These are phyloP conservation scores for Blastosporella zonata DNA, from an alignment of 1,284 basidiomycete species.

Conservation along the genomic window DNA sequence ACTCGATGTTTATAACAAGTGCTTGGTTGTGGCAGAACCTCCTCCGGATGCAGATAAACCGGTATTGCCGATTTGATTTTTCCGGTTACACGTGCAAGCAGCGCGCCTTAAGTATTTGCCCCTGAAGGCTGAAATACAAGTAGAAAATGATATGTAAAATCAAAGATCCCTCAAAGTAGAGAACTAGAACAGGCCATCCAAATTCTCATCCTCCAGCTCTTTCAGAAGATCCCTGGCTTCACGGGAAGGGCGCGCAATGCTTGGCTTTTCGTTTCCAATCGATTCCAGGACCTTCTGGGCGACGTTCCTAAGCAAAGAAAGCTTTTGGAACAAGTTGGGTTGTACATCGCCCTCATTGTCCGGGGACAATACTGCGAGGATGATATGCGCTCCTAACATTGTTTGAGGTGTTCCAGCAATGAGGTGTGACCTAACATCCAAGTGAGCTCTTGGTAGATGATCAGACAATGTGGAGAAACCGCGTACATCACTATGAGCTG, in stretches of 20 bases:
- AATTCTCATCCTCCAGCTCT: slow-evolving; percentile 32
- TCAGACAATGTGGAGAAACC: background rate
- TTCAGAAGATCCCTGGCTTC: slow-evolving; percentile 80
- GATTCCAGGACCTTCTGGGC: slow-evolving; percentile 75
- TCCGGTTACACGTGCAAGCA: no score
- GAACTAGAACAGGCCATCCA: slow-evolving; percentile 22
- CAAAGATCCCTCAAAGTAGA: no score
- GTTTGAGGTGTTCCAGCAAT: slow-evolving; percentile 63
- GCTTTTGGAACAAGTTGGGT: slow-evolving; percentile 64
- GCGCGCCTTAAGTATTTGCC: no score
- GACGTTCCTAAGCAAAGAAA: slow-evolving; percentile 61
- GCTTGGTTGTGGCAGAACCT: background rate
- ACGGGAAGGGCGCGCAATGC: slow-evolving; percentile 80
- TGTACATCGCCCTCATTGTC: slow-evolving; percentile 39
- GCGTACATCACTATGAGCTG: slow-evolving; percentile 68
- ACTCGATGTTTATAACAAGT: slow-evolving; percentile 6
- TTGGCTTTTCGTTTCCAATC: slow-evolving; percentile 66
- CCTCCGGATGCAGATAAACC: background rate
- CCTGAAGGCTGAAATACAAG: no score
- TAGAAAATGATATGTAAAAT: no score
- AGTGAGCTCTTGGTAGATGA: background rate
- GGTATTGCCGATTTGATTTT: slow-evolving; percentile 5
- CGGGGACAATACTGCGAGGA: slow-evolving; percentile 57
- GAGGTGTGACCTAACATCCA: slow-evolving; percentile 43
- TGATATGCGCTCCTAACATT: slow-evolving; percentile 61